These are phyloP conservation scores for Stentor roeselii DNA, from an alignment of 73 alveolate genomes.

Conservation along the genomic window DNA sequence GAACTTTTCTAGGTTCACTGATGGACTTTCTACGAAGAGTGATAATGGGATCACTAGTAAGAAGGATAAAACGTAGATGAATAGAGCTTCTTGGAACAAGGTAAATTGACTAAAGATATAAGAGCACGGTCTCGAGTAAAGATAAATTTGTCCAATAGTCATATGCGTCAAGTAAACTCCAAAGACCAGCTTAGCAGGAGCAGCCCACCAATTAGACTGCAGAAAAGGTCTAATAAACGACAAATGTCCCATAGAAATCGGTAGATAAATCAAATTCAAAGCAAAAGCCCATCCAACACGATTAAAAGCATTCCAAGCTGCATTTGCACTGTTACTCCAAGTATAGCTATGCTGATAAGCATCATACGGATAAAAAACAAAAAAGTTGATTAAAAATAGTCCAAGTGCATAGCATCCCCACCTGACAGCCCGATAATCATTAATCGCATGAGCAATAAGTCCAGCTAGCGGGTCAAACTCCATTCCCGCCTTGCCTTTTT, in stretches of 20 bases:
- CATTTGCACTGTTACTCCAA: slow-evolving; percentile 15
- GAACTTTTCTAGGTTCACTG: neutral
- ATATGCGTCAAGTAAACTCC: neutral
- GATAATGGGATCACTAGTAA: neutral
- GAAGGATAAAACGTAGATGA: neutral
- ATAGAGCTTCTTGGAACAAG: neutral
- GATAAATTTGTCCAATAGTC: neutral
- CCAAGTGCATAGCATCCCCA: slow-evolving; percentile 17
- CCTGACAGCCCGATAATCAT: neutral
- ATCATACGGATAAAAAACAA: slow-evolving; percentile 32
- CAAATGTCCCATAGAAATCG: slow-evolving; percentile 37
- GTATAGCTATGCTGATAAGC: neutral
- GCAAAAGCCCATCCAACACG: slow-evolving; percentile 32
- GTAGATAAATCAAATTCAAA: slow-evolving; percentile 28
- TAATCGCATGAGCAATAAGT: neutral
- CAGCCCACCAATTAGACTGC: neutral
- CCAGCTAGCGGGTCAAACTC: slow-evolving; percentile 13
- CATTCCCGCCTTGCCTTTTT: neutral
- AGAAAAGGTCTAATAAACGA: neutral
- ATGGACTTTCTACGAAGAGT: neutral
- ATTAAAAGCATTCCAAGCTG: neutral
- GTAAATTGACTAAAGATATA: neutral
- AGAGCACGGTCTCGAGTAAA: neutral
- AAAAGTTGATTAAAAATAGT: slow-evolving; percentile 18
- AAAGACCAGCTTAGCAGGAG: neutral